phyloP scores from a whole-genome alignment of 148 eudicot genomes.

The Spergularia bocconei region DNA sequence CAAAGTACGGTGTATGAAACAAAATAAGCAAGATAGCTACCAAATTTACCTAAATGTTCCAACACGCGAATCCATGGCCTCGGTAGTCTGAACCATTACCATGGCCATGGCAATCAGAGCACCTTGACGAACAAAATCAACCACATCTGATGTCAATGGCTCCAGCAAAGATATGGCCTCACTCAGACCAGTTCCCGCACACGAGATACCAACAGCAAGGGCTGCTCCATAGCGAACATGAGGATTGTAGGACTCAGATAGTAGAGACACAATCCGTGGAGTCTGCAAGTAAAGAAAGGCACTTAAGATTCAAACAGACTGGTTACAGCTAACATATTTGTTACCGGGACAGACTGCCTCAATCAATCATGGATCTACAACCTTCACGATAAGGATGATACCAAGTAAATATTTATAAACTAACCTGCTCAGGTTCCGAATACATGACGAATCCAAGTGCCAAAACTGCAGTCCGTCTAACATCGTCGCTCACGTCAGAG shows the following conservation, averaged over 20 bases:
- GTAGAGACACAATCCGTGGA: conserved; percentile 85
- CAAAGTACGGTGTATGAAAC: background rate
- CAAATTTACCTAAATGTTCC: conserved; percentile 78
- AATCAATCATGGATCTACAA: background rate
- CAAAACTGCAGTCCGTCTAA: conserved; percentile 93
- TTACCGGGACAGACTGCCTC: background rate
- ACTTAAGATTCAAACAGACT: background rate
- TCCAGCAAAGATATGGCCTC: conserved; percentile 97
- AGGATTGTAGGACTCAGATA: conserved; percentile 94
- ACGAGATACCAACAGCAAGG: conserved; percentile 93
- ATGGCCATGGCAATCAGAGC: conserved; percentile 98
- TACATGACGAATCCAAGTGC: conserved; percentile 97
- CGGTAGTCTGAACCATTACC: conserved; percentile 94
- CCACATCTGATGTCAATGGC: conserved; percentile 94
- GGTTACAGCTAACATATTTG: background rate
- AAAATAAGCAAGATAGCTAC: background rate
- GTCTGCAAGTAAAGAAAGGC: conserved; percentile 50
- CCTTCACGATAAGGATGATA: background rate
- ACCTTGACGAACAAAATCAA: conserved; percentile 98
- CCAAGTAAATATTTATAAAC: conserved; percentile 14
- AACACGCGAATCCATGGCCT: conserved; percentile 97
- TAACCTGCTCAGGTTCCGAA: conserved; percentile 96
- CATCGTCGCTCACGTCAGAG: conserved; percentile 97
- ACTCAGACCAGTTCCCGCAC: conserved; percentile 94
- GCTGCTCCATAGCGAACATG: conserved; percentile 99